A percentile compares a stretch with the other conserved stretches of the same genome.
Conservation (phyloP, 2,329 filamentous ascomycete species). For the Cryphonectria parasitica region DNA sequence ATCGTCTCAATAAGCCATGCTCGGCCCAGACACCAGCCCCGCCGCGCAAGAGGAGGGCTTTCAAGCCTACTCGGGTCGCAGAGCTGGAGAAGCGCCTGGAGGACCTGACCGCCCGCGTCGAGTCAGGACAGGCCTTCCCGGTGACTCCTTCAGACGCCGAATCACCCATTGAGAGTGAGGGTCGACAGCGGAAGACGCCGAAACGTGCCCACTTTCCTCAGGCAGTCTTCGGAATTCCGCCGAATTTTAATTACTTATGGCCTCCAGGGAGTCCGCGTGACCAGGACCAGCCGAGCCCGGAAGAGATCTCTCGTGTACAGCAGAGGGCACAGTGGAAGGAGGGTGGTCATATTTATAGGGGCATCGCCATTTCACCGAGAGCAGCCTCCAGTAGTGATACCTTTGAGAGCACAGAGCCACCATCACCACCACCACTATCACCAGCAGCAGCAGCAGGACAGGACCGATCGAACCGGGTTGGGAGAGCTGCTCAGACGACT, state of each 20-base stretch:
- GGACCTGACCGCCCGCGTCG: constrained; percentile 52
- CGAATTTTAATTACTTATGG: constrained; percentile 8
- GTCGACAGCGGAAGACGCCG: not conserved
- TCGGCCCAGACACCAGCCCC: constrained; percentile 52
- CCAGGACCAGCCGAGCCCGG: not conserved
- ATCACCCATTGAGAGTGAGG: constrained; percentile 8
- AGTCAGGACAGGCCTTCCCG: constrained; percentile 33
- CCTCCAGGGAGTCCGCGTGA: not conserved
- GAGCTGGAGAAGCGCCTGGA: constrained; percentile 56
- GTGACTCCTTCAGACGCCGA: constrained; percentile 29
- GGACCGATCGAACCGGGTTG: not conserved
- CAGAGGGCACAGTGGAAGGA: not conserved
- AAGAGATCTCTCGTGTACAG: not conserved
- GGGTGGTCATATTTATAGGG: not conserved
- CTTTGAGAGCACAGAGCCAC: not conserved
- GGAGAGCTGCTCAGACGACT: not conserved
- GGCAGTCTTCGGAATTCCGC: not conserved
- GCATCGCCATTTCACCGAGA: not conserved
- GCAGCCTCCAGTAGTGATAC: not conserved
- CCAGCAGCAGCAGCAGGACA: too few relatives aligned
- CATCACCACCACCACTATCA: not conserved
- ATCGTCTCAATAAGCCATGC: constrained; percentile 53
- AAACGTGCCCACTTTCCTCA: not conserved
- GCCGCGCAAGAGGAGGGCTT: constrained; percentile 50
- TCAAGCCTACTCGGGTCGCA: constrained; percentile 53